Base-by-base conservation (phyloP, 352 stramenopile genomes). In the Pythium rishiriense region DNA sequence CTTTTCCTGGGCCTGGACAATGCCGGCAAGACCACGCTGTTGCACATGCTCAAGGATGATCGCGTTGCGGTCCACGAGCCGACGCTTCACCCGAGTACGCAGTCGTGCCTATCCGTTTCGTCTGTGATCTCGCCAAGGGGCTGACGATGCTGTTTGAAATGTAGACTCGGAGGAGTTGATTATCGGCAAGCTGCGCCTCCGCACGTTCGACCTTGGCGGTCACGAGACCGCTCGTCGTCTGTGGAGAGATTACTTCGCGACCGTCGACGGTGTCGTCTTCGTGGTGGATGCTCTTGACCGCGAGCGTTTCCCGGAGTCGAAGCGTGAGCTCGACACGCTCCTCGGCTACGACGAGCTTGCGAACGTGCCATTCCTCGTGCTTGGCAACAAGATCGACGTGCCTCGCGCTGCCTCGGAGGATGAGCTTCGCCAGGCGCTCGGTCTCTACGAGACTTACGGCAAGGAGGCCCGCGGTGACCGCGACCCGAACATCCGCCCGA, bases 361-460 rank as follows among this genome's bases (percentile, higher is more conserved):
- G 41, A 98, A 98, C 75, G 97, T 99, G 61, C 98, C 98, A 45
- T 99, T 99, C 80, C 85, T 99, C 8, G 95, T 99, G 66, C 88
- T 99, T 12, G 98, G 98, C 71, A 99, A 99, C 87, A 99, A 99
- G 86, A 99, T 99, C 76, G 98, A 99, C 77, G 93, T 99, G 70
- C 90, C 94, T 19, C 90, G 81, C 63, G 97, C 98, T 12, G 97
- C 96, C 19, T 98, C 90, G n/a, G 98, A 99, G 75, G 97, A 99
- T 50, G 97, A 99, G 78, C 87, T 99, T 29, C 97, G 97, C 67
- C 93, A 85, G 68, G 91, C 84, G 15, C 83, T 99, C 24, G 97
- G 97, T 22, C 82, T 99, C 52, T 94, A 98, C 68, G 97, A 99
- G 74, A 99, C 98, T 15, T 99, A 98, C 81, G 98, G 98, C 71